Evolutionary conservation across 148 eudicot genomes (phyloP), one percentile per base, ranked within the genome.

Genomic region (Fagopyrum esculentum): DNA sequence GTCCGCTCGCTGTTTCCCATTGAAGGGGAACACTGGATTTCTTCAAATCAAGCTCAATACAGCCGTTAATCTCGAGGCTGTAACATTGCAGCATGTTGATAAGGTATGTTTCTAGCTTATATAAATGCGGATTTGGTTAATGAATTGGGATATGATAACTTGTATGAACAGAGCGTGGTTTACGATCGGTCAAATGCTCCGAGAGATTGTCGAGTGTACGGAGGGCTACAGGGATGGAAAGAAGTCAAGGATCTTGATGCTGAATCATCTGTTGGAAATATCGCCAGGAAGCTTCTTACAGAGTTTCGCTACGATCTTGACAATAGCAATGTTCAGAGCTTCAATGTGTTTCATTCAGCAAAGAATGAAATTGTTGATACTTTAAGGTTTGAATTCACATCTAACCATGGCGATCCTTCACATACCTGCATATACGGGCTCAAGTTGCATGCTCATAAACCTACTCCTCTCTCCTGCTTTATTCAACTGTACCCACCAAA

Each of bases 181-280:
- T 93, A 82, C 45, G 97, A 91, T 69, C 85, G 90, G 45, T 88
- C 95, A 10, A 88, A 93, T 76, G 98, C 98, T 69, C 98, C 98
- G 49, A 91, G 87, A 83, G 73, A 87, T 73, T 89, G 97, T 55
- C 85, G 83, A 78, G 86, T 93, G 45, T 86, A 77, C 57, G 98
- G 98, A 69, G 88, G 93, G 94, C 76, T 88, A 75, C 85, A 83
- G 59, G 83, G 66, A 4, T 4, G 69, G 73, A 70, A 77, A 73
- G 85, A 74, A 9, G 52, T 44, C 29, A 66, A 69, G 43, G 77
- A 19, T 77, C 64, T 71, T 43, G 84, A 81, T 54, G 43, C 45
- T 9, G 85, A 82, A 57, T 44, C 9, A 4, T 72, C 61, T 7
- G 54, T 51, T 30, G 88, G 81, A 45, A 44, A 12, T 40, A 80